phyloP scores from a whole-genome alignment of 805 yeast species.

The Zygotorulaspora sp. region DNA sequence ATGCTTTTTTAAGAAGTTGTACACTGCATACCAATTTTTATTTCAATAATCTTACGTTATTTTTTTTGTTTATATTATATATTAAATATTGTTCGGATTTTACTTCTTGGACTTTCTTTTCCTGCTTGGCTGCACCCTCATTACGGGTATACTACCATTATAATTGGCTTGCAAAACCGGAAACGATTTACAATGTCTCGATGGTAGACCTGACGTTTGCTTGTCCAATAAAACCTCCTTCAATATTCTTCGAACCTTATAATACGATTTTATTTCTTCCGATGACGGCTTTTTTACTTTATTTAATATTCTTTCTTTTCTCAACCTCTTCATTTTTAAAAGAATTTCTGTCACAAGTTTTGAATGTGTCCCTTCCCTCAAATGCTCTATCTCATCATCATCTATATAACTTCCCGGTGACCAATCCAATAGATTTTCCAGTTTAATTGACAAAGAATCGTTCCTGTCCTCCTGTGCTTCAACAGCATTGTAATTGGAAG shows the following conservation, averaged over 20 bases:
- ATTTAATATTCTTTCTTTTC: constrained; percentile 41
- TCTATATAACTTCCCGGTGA: constrained; percentile 44
- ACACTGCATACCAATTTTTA: too few species aligned
- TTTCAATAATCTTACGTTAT: too few species aligned
- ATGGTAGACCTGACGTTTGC: constrained; percentile 34
- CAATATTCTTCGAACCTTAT: constrained; percentile 43
- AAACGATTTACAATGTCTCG: constrained; percentile 38
- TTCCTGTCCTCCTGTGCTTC: constrained; percentile 4
- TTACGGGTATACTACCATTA: constrained; percentile 73
- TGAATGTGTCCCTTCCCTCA: constrained; percentile 40
- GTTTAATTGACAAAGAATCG: constrained; percentile 25
- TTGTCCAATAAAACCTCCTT: constrained; percentile 40
- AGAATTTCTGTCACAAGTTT: constrained; percentile 44
- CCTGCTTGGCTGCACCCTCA: constrained; percentile 28
- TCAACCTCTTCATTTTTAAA: constrained; percentile 46
- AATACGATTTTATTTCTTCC: constrained; percentile 42
- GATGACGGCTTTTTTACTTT: constrained; percentile 38
- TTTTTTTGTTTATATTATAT: too few species aligned
- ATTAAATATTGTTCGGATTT: not conserved
- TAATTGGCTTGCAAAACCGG: constrained; percentile 74
- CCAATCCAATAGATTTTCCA: constrained; percentile 49
- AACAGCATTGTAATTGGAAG: constrained; percentile 1
- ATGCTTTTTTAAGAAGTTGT: too few species aligned
- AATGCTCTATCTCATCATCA: constrained; percentile 50
- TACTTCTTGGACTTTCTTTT: constrained; percentile 30